Conservation (phyloP, 164 flowering plant species). For the Tetracentron sinense region DNA sequence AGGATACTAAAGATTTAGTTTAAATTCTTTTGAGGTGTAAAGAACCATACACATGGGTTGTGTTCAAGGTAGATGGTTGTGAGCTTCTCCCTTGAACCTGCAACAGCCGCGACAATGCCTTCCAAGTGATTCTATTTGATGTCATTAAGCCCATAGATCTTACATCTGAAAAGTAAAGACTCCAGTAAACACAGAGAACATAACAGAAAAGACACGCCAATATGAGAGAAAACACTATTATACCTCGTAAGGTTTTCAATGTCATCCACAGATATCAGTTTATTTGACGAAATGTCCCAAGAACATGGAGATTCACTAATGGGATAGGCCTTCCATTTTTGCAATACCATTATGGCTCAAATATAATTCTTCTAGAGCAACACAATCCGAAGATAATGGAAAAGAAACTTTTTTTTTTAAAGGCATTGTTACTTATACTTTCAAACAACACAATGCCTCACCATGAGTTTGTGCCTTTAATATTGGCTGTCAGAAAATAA, state of each 20-base stretch:
- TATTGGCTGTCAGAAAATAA: too few relatives aligned
- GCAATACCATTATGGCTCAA: conserved; percentile 97
- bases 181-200: background rate
- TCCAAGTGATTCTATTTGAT: conserved; percentile 79
- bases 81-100: conserved; percentile 77
- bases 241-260: conserved; percentile 70
- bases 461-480: too few relatives aligned
- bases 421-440: too few relatives aligned
- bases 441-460: too few relatives aligned
- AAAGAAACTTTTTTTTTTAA: too few relatives aligned
- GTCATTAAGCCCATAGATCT: conserved; percentile 96
- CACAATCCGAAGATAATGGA: conserved; percentile 83
- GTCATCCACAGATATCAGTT: conserved; percentile 61
- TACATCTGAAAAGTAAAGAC: conserved; percentile 58
- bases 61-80: conserved; percentile 88
- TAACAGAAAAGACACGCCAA: background rate
- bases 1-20: background rate
- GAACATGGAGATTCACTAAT: conserved; percentile 70
- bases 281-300: conserved; percentile 91
- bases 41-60: conserved; percentile 84
- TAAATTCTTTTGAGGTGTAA: background rate
- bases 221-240: background rate
- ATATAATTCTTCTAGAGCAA: conserved; percentile 88
- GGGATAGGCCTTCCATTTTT: conserved; percentile 88
- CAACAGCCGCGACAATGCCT: conserved; percentile 57